Evolutionary conservation across 257 asterid species (phyloP).

Genomic region (Jasminum sambac): DNA sequence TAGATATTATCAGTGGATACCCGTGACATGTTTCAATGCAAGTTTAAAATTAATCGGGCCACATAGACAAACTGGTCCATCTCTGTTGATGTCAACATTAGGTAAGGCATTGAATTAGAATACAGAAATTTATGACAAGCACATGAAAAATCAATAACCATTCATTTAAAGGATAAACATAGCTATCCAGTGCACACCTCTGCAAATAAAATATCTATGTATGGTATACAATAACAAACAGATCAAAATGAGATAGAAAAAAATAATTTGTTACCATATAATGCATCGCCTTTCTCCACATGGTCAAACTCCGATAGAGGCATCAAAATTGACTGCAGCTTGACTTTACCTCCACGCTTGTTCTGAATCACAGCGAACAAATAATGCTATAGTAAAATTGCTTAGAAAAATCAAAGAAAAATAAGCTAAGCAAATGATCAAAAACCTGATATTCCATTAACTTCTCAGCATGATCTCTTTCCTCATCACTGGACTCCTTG

Average conservation of each 20-base stretch:
- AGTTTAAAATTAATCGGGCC: slow-evolving; percentile 20
- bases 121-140: background rate
- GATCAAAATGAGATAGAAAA: background rate
- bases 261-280: slow-evolving; percentile 50
- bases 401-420: background rate
- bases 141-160: slow-evolving; percentile 21
- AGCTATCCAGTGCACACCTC: slow-evolving; percentile 12
- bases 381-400: background rate
- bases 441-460: slow-evolving; percentile 80
- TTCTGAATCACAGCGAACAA: slow-evolving; percentile 33
- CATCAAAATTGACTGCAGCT: slow-evolving; percentile 65
- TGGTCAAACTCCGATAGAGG: slow-evolving; percentile 75
- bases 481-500: slow-evolving; percentile 77
- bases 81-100: slow-evolving; percentile 23
- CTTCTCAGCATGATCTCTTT: slow-evolving; percentile 78
- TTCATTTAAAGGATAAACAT: slow-evolving; percentile 29
- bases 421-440: slow-evolving; percentile 5
- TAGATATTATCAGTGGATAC: background rate
- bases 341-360: slow-evolving; percentile 75
- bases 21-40: slow-evolving; percentile 13
- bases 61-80: slow-evolving; percentile 43
- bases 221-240: background rate
- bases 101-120: slow-evolving; percentile 22
- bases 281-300: slow-evolving; percentile 79
- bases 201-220: slow-evolving; percentile 12